A percentile compares a stretch with the other conserved stretches of the same genome.
phyloP scores from a whole-genome alignment of 1,284 basidiomycete species.

The Abortiporus biennis region DNA sequence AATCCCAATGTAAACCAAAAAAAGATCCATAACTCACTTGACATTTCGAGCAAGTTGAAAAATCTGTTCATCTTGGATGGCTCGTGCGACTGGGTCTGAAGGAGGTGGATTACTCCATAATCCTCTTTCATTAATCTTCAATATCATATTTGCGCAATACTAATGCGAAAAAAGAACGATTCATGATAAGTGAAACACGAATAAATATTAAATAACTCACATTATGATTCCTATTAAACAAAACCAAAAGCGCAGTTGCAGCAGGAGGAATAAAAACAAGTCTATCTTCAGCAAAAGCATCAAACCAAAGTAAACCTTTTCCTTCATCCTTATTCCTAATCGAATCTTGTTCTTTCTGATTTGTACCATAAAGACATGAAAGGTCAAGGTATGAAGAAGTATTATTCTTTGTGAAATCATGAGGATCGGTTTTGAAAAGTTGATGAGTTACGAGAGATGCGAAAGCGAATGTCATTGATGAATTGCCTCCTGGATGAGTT shows the following conservation, averaged over 20 bases:
- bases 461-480: not conserved
- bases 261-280: not conserved
- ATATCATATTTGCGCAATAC: not conserved
- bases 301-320: not conserved
- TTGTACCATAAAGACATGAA: not conserved
- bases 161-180: constrained; percentile 18
- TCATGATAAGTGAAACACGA: not conserved
- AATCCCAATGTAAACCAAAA: not conserved
- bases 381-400: not conserved
- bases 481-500: not conserved
- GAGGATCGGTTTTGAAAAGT: not conserved
- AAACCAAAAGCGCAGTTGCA: not conserved
- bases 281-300: not conserved
- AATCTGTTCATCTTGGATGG: not conserved
- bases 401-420: not conserved
- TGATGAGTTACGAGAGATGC: not conserved
- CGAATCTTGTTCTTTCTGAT: not conserved
- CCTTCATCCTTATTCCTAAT: not conserved
- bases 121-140: not conserved
- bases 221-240: not conserved
- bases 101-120: not conserved
- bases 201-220: not conserved
- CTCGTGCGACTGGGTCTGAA: not conserved
- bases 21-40: not conserved
- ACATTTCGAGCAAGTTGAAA: not conserved